phyloP scores from a whole-genome alignment of 176 grass and related monocot genomes.

The Cenchrus fungigraminus region DNA sequence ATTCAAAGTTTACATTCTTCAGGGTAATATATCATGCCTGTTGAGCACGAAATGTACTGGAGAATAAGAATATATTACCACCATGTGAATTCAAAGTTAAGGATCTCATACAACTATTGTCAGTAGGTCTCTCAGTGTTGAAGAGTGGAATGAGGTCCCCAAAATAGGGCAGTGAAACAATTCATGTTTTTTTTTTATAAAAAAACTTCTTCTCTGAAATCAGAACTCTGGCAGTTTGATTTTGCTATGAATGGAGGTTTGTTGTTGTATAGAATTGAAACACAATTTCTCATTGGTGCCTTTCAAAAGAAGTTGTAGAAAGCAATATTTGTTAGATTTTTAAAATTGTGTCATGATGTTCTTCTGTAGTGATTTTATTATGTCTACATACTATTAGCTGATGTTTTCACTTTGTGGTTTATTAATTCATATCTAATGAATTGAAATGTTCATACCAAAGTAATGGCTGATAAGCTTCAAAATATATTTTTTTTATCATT shows the following conservation, averaged over 20 bases:
- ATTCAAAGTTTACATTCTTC: background rate
- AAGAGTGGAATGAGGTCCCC: too few species aligned
- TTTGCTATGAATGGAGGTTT: background rate
- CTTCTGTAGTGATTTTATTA: background rate
- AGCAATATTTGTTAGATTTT: background rate
- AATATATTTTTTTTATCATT: background rate
- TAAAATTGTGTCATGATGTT: background rate
- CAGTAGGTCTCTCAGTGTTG: background rate
- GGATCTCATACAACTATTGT: background rate
- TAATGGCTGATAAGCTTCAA: background rate
- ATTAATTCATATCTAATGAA: background rate
- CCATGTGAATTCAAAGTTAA: background rate
- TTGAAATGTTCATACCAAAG: background rate
- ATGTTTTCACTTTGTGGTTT: background rate
- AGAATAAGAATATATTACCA: background rate
- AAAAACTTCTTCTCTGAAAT: background rate
- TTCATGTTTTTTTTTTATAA: background rate
- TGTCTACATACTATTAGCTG: background rate
- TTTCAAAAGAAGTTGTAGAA: background rate
- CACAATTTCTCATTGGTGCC: background rate
- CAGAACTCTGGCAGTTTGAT: background rate
- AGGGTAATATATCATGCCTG: too few species aligned
- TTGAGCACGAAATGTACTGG: background rate
- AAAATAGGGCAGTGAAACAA: background rate
- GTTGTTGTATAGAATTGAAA: slow-evolving; percentile 5